Base-by-base conservation (phyloP, 192 early-diverging fungal genomes). In the Podochytrium sp. region DNA sequence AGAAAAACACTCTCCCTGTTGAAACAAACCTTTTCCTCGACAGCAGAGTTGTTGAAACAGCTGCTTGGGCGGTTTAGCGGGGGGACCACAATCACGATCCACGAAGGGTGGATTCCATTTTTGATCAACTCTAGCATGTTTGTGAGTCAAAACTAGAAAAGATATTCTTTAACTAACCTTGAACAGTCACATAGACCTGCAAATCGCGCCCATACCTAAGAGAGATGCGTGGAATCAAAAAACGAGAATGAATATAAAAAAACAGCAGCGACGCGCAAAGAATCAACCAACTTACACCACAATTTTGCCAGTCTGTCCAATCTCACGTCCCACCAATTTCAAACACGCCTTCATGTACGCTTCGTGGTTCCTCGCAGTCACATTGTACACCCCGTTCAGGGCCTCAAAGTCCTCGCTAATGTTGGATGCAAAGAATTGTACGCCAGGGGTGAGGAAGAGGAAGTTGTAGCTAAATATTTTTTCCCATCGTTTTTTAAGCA, bases 401-500 rank as follows among this genome's bases (percentile, higher is more conserved):
- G 20, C 37, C 25, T 51, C 76, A 30, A 83, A 63, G 2, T 72
- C 72, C 6, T 73, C 76, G 27, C 51, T 68, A 12, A 83, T 58
- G 3, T 51, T 67, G 1, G 59, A 66, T 2, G 71, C 56, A 40
- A 68, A 59, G 49, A 82, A 84, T 50, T 86, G 85, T 2, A 87
- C 35, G 3, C 83, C 84, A 1, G 85, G 83, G 20, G 79, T 75
- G 32, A 87, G 63, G 53, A 87, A 65, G 23, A 87, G 43, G 71
- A 80, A 87, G 43, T 87, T 84, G 63, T 87, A 87, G 18, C 84
- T 85, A 43, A 20, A 55, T n/a, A n/a, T n/a, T n/a, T 18, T 65
- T 23, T 40, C 63, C 35, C 34, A 29, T 63, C 2, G 42, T 27
- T 57, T 14, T 14, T 27, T 27, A 27, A 20, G 0, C 55, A 29